phyloP scores from a whole-genome alignment of 2,329 filamentous ascomycete genomes.

The Penicillium sp. region DNA sequence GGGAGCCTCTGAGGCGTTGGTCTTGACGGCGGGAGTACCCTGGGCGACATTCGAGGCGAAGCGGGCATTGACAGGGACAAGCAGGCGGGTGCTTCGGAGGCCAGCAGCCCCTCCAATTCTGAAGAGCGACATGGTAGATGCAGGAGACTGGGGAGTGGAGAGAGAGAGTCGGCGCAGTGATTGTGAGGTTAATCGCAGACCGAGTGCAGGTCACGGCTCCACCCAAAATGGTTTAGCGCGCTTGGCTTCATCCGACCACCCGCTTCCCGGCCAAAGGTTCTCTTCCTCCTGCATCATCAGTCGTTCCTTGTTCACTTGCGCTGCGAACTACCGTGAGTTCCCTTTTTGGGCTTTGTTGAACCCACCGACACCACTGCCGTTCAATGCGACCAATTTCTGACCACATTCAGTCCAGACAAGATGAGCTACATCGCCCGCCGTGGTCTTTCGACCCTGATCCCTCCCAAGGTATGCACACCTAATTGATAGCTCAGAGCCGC shows the following conservation, averaged over 20 bases:
- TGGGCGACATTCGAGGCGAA: constrained; percentile 39
- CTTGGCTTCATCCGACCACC: constrained; percentile 36
- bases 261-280: constrained; percentile 36
- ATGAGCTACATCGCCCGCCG: constrained; percentile 93
- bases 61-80: constrained; percentile 36
- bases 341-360: not conserved
- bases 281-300: constrained; percentile 35
- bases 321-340: constrained; percentile 33
- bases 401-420: constrained; percentile 48
- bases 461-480: constrained; percentile 77
- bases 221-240: constrained; percentile 38
- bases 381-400: constrained; percentile 27
- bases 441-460: constrained; percentile 96
- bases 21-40: constrained; percentile 58
- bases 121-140: constrained; percentile 64
- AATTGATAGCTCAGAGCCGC: constrained; percentile 10
- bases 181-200: constrained; percentile 32
- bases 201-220: constrained; percentile 32
- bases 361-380: not conserved
- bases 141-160: constrained; percentile 18
- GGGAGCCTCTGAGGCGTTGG: constrained; percentile 47
- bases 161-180: constrained; percentile 33
- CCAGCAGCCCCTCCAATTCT: constrained; percentile 50
- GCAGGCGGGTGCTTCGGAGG: constrained; percentile 32
- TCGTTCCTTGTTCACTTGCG: constrained; percentile 33